Evolutionary conservation across 257 asterid genomes (phyloP).

Genomic region (Agastache rugosa): DNA sequence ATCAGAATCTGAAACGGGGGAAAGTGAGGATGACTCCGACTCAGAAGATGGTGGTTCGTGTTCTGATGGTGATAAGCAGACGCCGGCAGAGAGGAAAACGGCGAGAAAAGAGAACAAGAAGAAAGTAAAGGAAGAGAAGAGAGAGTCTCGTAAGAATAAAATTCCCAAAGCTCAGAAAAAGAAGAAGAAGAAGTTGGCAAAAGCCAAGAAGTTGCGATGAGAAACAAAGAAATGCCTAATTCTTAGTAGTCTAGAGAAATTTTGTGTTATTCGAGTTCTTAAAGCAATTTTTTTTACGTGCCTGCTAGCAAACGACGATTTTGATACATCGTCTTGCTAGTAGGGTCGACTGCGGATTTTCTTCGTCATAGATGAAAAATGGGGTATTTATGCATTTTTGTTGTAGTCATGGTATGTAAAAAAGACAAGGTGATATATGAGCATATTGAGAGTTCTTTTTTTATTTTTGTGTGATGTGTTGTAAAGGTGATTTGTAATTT

Average conservation of each 20-base stretch:
- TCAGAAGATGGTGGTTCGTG: slow-evolving; percentile 51
- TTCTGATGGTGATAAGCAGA: slow-evolving; percentile 52
- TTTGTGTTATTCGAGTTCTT: background rate
- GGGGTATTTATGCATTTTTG: background rate
- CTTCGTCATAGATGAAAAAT: background rate
- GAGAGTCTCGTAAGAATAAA: slow-evolving; percentile 83
- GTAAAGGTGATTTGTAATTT: too few species aligned
- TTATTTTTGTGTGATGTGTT: background rate
- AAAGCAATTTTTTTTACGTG: background rate
- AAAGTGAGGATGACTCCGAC: slow-evolving; percentile 49
- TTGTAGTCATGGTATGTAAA: background rate
- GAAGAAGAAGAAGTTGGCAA: slow-evolving; percentile 88
- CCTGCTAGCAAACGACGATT: background rate
- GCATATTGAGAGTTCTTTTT: background rate
- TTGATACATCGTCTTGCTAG: background rate
- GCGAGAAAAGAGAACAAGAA: slow-evolving; percentile 92
- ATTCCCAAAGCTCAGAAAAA: slow-evolving; percentile 83
- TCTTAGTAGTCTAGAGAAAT: slow-evolving; percentile 5
- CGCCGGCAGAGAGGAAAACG: slow-evolving; percentile 63
- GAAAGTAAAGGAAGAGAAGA: slow-evolving; percentile 92
- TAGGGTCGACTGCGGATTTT: background rate
- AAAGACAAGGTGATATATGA: background rate
- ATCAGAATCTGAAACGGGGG: slow-evolving; percentile 54
- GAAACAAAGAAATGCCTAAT: background rate
- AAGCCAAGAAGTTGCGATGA: slow-evolving; percentile 81